These are phyloP conservation scores for Entomortierella beljakovae DNA, from an alignment of 192 early-diverging fungal genomes.

Conservation along the genomic window DNA sequence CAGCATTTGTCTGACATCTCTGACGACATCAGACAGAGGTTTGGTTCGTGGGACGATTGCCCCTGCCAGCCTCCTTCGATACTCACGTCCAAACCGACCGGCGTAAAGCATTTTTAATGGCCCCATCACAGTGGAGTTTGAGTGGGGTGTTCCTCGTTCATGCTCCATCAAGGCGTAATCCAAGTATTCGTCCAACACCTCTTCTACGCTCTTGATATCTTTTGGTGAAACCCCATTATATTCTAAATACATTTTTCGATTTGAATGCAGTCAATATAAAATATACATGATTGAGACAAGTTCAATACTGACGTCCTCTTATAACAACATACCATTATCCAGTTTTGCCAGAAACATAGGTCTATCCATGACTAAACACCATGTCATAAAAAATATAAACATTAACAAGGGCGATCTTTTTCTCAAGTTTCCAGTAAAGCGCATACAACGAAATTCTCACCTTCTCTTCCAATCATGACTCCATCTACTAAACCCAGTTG, in stretches of 20 bases:
- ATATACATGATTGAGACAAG: no score
- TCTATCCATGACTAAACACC: constrained; percentile 64
- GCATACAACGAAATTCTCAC: constrained; percentile 17
- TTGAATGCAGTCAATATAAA: no score
- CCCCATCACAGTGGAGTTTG: constrained; percentile 51
- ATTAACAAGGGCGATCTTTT: no score
- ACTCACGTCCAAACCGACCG: constrained; percentile 47
- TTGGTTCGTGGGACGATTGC: constrained; percentile 33
- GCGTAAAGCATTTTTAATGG: constrained; percentile 58
- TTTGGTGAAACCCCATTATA: constrained; percentile 28
- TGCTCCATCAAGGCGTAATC: constrained; percentile 36
- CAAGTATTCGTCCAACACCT: constrained; percentile 55
- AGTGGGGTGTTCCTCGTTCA: constrained; percentile 44
- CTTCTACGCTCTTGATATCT: constrained; percentile 33
- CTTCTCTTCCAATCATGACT: constrained; percentile 79
- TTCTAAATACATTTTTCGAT: constrained; percentile 8
- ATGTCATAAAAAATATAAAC: neutral
- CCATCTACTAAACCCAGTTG: constrained; percentile 68
- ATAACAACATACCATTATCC: constrained; percentile 56
- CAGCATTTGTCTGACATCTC: constrained; percentile 32
- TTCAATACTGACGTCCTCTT: no score
- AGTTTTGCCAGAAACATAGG: constrained; percentile 74
- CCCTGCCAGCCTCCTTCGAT: constrained; percentile 41
- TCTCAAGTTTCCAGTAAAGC: no score
- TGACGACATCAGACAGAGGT: constrained; percentile 32